These are phyloP conservation scores for Vickermania ingenoplastis DNA, from an alignment of 208 protist genomes.

Conservation along the genomic window DNA sequence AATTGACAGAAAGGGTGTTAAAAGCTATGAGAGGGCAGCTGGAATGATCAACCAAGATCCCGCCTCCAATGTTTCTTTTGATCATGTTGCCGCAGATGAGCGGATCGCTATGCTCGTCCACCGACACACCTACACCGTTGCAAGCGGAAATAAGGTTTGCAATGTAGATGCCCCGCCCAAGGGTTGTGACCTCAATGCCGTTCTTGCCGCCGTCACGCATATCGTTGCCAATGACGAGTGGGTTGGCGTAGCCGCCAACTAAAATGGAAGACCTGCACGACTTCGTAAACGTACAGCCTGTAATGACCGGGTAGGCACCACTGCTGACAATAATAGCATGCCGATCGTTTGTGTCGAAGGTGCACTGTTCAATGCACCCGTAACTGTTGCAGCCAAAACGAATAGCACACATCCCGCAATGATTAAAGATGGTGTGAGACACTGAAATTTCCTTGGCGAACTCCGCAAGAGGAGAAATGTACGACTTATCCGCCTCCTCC, in stretches of 20 bases:
- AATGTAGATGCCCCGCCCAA: conserved; percentile 58
- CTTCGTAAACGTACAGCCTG: conserved; percentile 62
- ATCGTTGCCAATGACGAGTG: conserved; percentile 79
- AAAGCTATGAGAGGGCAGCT: conserved; percentile 47
- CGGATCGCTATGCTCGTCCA: conserved; percentile 33
- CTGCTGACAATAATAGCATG: conserved; percentile 65
- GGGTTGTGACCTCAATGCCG: conserved; percentile 40
- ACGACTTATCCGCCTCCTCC: not conserved
- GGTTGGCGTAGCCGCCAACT: conserved; percentile 67
- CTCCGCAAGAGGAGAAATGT: not conserved
- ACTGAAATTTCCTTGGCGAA: conserved; percentile 43
- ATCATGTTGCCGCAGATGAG: conserved; percentile 63
- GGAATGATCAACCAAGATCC: conserved; percentile 21
- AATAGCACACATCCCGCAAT: conserved; percentile 63
- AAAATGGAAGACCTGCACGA: conserved; percentile 53
- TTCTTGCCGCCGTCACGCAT: conserved; percentile 39
- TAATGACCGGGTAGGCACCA: conserved; percentile 69
- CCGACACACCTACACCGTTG: conserved; percentile 30
- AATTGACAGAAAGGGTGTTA: conserved; percentile 55
- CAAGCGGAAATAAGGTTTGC: conserved; percentile 66
- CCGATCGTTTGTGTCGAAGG: conserved; percentile 62
- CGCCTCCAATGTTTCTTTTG: conserved; percentile 31
- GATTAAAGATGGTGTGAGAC: conserved; percentile 60
- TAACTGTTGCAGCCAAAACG: conserved; percentile 63
- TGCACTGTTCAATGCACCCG: conserved; percentile 72